Evolutionary conservation across 2,329 filamentous ascomycete species (phyloP), one percentile per base, ranked within the genome.

Genomic region (Ascosphaera aggregata): DNA sequence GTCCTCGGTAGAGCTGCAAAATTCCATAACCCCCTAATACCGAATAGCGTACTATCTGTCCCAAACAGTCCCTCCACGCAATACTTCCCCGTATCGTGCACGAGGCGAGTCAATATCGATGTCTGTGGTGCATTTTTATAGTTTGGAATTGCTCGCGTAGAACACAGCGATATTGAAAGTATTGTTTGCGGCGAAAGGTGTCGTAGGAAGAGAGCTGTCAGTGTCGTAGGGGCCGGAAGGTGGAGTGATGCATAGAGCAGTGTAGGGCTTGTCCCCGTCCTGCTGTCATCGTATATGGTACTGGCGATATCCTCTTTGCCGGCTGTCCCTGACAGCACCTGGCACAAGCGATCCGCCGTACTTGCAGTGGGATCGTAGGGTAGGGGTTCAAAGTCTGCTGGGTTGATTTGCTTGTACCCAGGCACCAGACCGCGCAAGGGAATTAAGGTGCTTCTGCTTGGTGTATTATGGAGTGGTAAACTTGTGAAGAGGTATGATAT

Each of bases 401-500:
- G 44, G 35, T 73, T 66, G 16, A 93, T 64, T 47, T 84, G 78
- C 41, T 77, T 71, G 55, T 94, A 95, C 1, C 86, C 84, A 41
- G 73, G 72, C 38, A 93, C 71, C 17, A 94, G 68, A 46, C 76
- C 69, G 22, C 76, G 76, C 8, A 98, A 63, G 11, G 82, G 73
- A 30, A 94, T 76, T 17, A 69, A 63, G 37, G 76, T 73, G 48
- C 81, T 92, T 56, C 73, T 70, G 56, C 65, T 82, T 45, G 61
- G 59, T 16, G 70, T 61, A 39, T 75, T 65, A 31, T 65, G 61
- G 41, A 95, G 67, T 9, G 82, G 75, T 7, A 89, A 66, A 2
- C 82, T 92, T 37, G 84, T 91, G 63, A 92, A 95, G 40, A 98
- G 71, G 59, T 95, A 98, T 11, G 85, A 92, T 41, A 98, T 71